Base-by-base conservation (phyloP, 305 asterid species). In the Rubia balearica region DNA sequence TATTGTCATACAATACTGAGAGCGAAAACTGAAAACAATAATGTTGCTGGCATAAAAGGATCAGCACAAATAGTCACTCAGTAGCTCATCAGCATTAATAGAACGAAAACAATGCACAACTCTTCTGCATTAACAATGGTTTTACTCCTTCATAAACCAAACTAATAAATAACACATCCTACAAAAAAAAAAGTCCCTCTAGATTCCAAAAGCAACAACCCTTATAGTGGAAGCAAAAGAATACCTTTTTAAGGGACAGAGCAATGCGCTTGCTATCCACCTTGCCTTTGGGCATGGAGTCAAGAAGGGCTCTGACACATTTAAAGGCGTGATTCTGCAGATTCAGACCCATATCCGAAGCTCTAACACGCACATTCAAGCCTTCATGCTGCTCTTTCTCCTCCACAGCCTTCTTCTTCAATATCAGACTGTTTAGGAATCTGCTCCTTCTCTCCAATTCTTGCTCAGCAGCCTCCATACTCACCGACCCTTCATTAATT, bases 401-500 rank as follows among this genome's bases (percentile, higher is more conserved):
- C 59, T 88, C 89, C 2, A 73, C 79, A 3, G 84, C 78, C 57
- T 84, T 85, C 86, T 88, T 85, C 77, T 77, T 86, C 80, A 82
- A 67, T 66, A 90, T 90, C 67, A 90, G 80, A 76, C 92, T 83
- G 83, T 73, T 85, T 86, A 90, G 81, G 85, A 88, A 90, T 77
- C 82, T 87, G 82, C 94, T 90, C 69, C 97, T 90, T 71, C 96
- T 85, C 79, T 90, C 96, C 77, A 90, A 53, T 79, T 90, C 97
- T 61, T 73, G 78, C 69, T 84, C 91, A 73, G 94, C 97, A 77
- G 88, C 88, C 77, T 88, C 93, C 93, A 87, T 90, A 17, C 24
- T 70, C 42, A 45, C 60, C 49, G 45, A 33, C 76, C 56, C 79
- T 68, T 78, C 85, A 80, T 79, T 71, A 24, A 19, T 51, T 6